Base-by-base conservation (phyloP, 73 alveolate genomes). In the Paramecium biaurelia region DNA sequence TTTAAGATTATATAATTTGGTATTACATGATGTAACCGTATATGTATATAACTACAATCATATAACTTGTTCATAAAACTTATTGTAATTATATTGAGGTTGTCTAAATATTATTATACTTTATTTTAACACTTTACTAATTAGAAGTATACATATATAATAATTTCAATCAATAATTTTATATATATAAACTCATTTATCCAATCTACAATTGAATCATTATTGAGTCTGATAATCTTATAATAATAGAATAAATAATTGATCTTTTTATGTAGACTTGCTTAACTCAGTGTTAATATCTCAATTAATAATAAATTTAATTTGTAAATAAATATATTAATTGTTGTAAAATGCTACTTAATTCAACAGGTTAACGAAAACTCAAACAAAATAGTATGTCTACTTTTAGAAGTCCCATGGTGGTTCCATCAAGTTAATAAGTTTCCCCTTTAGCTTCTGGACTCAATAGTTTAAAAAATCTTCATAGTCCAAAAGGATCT, bases 401-500 rank as follows among this genome's bases (percentile, higher is more conserved):
- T 4, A 53, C 68, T 53, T 53, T 53, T 53, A 53, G 30, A 53
- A 53, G 68, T 53, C 68, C 68, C 3, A 53, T 53, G 18, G 21
- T 53, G 18, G 68, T 53, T 53, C 68, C 68, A 53, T 53, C 68
- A 9, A 74, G 87, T 38, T 74, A 35, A 35, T 74, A 74, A 35
- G 87, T 74, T 32, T 74, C 87, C 35, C 87, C 87, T 32, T 67
- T 74, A 21, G 87, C 59, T 14, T 74, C 63, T 12, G 87, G 37
- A 30, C 45, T 67, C 30, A 53, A 18, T 53, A 53, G 68, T 67
- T 74, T 74, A 7, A 74, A 43, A 74, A 43, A 35, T 21, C 11
- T 74, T 14, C 87, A 74, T 74, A 30, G 59, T 14, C 87, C 37
- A 14, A 74, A 74, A 74, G 87, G 87, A 20, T 74, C 87, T 11